Evolutionary conservation across 176 grass and related monocot species (phyloP).

Genomic region (bread wheat (Triticum aestivum)): IWGSC_CS_RefSeq_v2.1 NC_057811.1:108132187-108132686

Average conservation of each 20-base stretch:
- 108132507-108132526: not conserved
- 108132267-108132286: too few relatives aligned
- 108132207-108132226: too few relatives aligned
- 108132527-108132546: not conserved
- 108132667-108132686: conserved; percentile 71
- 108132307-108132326: too few relatives aligned
- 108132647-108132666: conserved; percentile 11
- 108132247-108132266: too few relatives aligned
- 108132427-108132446: not conserved
- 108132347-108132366: not conserved
- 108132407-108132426: not conserved
- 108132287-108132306: too few relatives aligned
- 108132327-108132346: too few relatives aligned
- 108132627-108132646: not conserved
- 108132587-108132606: not conserved
- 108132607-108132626: not conserved
- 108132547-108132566: not conserved
- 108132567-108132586: not conserved
- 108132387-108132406: not conserved
- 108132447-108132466: not conserved
- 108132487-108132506: not conserved
- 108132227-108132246: too few relatives aligned
- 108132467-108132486: not conserved
- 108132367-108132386: not conserved
- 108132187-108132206: too few relatives aligned